Evolutionary conservation across 768 basidiomycete species (phyloP).

Genomic region (Boletus edulis): DNA sequence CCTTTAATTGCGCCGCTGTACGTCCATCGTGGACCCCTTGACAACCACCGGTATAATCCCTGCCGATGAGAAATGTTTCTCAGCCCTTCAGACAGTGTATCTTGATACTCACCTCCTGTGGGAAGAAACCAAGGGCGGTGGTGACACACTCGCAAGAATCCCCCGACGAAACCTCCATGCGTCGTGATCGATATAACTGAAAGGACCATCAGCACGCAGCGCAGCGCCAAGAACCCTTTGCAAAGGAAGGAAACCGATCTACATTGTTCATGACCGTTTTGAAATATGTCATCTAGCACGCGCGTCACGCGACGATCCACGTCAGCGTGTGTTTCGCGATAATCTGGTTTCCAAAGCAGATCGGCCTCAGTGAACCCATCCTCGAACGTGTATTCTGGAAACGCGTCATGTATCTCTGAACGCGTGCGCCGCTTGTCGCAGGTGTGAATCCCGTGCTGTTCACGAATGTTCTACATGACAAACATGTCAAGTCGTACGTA

Average conservation of each 20-base stretch:
- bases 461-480: constrained; percentile 54
- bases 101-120: constrained; percentile 53
- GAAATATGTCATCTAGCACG: neutral
- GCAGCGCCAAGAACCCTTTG: neutral
- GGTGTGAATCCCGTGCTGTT: constrained; percentile 61
- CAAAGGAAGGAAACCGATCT: neutral
- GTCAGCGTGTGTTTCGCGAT: constrained; percentile 5
- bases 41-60: constrained; percentile 2
- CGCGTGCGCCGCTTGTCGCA: constrained; percentile 62
- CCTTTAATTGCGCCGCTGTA: neutral
- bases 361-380: constrained; percentile 58
- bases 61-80: neutral
- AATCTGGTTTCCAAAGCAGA: constrained; percentile 43
- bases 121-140: constrained; percentile 45
- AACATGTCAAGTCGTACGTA: neutral
- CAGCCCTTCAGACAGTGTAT: neutral
- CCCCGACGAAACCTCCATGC: constrained; percentile 62
- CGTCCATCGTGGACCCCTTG: neutral
- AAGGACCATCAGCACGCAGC: neutral
- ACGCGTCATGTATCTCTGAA: constrained; percentile 38
- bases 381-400: constrained; percentile 51
- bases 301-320: neutral
- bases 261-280: neutral
- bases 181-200: constrained; percentile 64
- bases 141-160: constrained; percentile 47